Conservation (phyloP, 495 filamentous ascomycete species). For the Penicillium longicatenatum region DNA sequence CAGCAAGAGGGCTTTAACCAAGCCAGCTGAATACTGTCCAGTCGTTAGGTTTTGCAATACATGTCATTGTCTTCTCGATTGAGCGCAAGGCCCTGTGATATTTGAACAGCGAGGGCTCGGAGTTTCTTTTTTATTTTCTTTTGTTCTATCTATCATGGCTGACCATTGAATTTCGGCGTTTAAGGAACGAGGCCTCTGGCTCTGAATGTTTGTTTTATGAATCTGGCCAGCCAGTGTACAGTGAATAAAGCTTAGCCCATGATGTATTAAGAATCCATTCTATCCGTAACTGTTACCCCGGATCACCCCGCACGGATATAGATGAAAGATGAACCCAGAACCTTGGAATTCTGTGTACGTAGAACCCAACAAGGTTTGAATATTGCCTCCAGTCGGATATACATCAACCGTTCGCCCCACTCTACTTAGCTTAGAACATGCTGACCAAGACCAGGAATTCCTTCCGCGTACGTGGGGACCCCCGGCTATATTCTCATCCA, state of each 20-base stretch:
- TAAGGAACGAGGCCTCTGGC: constrained; percentile 7
- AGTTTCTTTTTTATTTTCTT: constrained; percentile 16
- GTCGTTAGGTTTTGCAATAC: not conserved
- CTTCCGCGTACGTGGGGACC: constrained; percentile 12
- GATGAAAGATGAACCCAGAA: no score
- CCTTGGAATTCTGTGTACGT: not conserved
- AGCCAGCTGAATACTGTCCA: constrained; percentile 21
- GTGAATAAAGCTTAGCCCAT: constrained; percentile 4
- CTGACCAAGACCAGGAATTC: constrained; percentile 22
- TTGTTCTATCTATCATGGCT: constrained; percentile 14
- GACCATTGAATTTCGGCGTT: constrained; percentile 24
- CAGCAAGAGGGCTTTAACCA: constrained; percentile 60
- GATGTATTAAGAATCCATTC: no score
- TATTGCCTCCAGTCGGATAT: constrained; percentile 17
- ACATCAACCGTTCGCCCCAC: constrained; percentile 16
- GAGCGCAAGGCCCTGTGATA: constrained; percentile 13
- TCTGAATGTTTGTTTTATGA: constrained; percentile 14
- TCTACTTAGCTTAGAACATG: constrained; percentile 25
- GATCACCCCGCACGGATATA: constrained; percentile 1
- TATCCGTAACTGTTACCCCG: not conserved
- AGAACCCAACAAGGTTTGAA: constrained; percentile 2
- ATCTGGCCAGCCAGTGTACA: constrained; percentile 16
- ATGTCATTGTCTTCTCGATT: not conserved
- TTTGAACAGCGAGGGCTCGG: constrained; percentile 24
- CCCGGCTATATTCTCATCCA: constrained; percentile 26